Evolutionary conservation across 1,284 basidiomycete species (phyloP).

Genomic region (Boletus semigastroideus): DNA sequence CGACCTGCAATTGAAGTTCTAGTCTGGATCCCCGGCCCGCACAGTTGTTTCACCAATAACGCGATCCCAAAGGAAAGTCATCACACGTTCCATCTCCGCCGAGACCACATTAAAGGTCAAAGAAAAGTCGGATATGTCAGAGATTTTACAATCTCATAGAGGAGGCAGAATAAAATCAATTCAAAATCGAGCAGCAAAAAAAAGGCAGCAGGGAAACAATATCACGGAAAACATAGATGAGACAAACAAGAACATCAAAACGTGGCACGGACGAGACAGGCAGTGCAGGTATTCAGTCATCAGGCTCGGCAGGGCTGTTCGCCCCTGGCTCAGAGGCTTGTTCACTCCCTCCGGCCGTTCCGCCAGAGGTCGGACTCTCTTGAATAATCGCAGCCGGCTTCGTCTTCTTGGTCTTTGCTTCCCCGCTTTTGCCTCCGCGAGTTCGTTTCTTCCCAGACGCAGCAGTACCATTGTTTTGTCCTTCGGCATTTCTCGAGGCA

Average conservation of each 20-base stretch:
- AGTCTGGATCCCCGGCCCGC: slow-evolving; percentile 23
- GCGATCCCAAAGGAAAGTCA: slow-evolving; percentile 38
- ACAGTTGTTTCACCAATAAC: slow-evolving; percentile 45
- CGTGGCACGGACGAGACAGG: slow-evolving; percentile 5
- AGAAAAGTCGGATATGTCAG: slow-evolving; percentile 30
- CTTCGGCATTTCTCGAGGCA: slow-evolving; percentile 19
- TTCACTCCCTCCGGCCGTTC: slow-evolving; percentile 27
- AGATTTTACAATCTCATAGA: slow-evolving; percentile 21
- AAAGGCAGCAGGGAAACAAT: slow-evolving; percentile 1
- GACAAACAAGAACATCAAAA: slow-evolving; percentile 15
- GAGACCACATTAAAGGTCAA: slow-evolving; percentile 48
- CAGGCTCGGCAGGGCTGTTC: slow-evolving; percentile 26
- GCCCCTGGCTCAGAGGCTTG: slow-evolving; percentile 22
- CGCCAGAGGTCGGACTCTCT: slow-evolving; percentile 24
- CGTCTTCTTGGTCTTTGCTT: slow-evolving; percentile 35
- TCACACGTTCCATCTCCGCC: slow-evolving; percentile 14
- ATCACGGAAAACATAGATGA: slow-evolving; percentile 8
- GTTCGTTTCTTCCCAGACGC: slow-evolving; percentile 33
- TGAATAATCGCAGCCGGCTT: slow-evolving; percentile 25
- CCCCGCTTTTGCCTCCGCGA: slow-evolving; percentile 31
- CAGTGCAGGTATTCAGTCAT: slow-evolving; percentile 15
- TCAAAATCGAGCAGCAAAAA: slow-evolving; percentile 15
- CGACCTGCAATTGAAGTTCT: slow-evolving; percentile 19
- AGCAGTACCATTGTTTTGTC: slow-evolving; percentile 27
- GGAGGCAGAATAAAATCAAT: slow-evolving; percentile 30